Evolutionary conservation across 345 rosid species (phyloP).

Genomic region (Tarenaya hassleriana): DNA sequence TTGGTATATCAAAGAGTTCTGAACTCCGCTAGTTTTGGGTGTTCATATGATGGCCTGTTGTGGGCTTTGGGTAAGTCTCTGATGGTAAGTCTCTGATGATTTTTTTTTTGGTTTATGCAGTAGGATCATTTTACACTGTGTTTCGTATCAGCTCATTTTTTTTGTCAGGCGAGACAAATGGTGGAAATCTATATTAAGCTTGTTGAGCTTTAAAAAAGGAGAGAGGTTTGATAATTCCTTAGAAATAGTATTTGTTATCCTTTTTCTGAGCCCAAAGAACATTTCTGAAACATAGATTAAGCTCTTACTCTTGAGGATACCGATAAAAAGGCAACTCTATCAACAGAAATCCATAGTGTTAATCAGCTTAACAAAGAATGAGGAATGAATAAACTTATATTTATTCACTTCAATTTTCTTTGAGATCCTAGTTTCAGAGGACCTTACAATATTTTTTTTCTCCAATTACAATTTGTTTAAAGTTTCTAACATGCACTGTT

Average conservation of each 20-base stretch:
- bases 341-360: constrained; percentile 84
- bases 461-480: background rate
- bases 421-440: constrained; percentile 14
- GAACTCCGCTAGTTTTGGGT: constrained; percentile 65
- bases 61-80: constrained; percentile 80
- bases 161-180: constrained; percentile 86
- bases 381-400: too few species aligned
- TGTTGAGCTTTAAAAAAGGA: constrained; percentile 89
- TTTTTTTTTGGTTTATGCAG: constrained; percentile 16
- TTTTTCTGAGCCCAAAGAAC: constrained; percentile 19
- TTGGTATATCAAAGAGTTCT: constrained; percentile 49
- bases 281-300: constrained; percentile 12
- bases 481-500: constrained; percentile 10
- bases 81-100: constrained; percentile 18
- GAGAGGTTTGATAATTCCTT: constrained; percentile 55
- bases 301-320: constrained; percentile 50
- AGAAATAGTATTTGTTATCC: constrained; percentile 12
- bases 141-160: background rate
- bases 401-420: constrained; percentile 2
- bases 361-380: constrained; percentile 13
- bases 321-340: constrained; percentile 53
- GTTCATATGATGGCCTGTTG: constrained; percentile 70
- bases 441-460: background rate
- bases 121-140: background rate
- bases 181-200: constrained; percentile 91